Percentiles rank a stretch among this genome's conserved stretches.
Conservation (phyloP, 305 asterid species). For the Rubia occidens region DNA sequence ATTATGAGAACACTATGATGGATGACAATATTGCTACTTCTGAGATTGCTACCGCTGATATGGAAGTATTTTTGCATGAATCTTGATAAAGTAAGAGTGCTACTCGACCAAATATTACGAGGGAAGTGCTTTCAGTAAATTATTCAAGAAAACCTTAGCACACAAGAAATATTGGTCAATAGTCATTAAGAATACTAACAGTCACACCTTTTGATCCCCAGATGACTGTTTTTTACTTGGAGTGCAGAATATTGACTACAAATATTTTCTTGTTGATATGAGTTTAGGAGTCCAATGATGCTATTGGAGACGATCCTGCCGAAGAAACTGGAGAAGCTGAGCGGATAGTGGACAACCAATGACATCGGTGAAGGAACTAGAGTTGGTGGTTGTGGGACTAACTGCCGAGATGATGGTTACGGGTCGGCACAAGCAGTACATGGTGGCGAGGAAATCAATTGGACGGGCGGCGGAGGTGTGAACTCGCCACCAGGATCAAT, state of each 20-base stretch:
- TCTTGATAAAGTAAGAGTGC: constrained; percentile 32
- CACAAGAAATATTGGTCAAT: constrained; percentile 19
- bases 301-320: too few relatives aligned
- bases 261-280: background rate
- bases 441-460: too few relatives aligned
- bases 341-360: too few relatives aligned
- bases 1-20: constrained; percentile 28
- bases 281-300: too few relatives aligned
- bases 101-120: constrained; percentile 23
- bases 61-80: constrained; percentile 32
- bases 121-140: constrained; percentile 19
- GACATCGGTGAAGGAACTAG: too few relatives aligned
- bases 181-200: constrained; percentile 19
- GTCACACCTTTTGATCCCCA: constrained; percentile 21
- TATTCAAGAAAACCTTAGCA: constrained; percentile 11
- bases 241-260: background rate
- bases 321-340: too few relatives aligned
- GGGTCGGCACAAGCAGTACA: too few relatives aligned
- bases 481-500: too few relatives aligned
- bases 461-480: too few relatives aligned
- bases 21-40: constrained; percentile 24
- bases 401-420: too few relatives aligned
- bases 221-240: constrained; percentile 26
- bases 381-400: too few relatives aligned
- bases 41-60: constrained; percentile 38